These are phyloP conservation scores for Cadophora sp. DNA, from an alignment of 2,329 filamentous ascomycete species.

Conservation along the genomic window DNA sequence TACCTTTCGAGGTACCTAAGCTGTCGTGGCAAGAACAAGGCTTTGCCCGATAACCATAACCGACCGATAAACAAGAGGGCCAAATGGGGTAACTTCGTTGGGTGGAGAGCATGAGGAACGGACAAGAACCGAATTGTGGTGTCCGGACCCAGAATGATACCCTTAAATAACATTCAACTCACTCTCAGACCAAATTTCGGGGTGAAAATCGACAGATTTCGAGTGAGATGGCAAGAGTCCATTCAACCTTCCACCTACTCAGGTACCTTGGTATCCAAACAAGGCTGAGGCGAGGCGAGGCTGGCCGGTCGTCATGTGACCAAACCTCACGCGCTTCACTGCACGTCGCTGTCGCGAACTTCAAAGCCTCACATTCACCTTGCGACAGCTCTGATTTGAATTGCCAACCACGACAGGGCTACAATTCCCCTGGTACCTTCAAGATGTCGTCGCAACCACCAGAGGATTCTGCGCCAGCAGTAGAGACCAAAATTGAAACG, in stretches of 20 bases:
- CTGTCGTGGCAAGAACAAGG: neutral
- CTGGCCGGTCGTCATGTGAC: neutral
- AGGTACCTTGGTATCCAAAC: no score
- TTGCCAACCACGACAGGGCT: slow-evolving; percentile 23
- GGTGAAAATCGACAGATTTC: no score
- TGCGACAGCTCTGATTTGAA: neutral
- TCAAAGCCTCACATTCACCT: neutral
- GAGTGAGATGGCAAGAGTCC: no score
- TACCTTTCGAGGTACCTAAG: no score
- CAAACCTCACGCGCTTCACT: neutral
- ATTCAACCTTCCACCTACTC: no score
- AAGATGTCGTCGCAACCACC: slow-evolving; percentile 38
- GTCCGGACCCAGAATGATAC: no score
- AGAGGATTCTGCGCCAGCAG: slow-evolving; percentile 24
- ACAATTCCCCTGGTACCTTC: neutral
- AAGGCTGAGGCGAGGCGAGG: no score
- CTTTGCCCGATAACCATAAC: neutral
- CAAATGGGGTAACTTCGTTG: neutral
- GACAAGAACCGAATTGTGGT: neutral
- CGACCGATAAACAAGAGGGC: neutral
- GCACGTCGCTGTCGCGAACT: slow-evolving; percentile 9
- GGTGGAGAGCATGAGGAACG: neutral
- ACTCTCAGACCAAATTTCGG: no score
- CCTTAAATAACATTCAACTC: no score
- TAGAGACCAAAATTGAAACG: slow-evolving; percentile 34